Evolutionary conservation across 2,329 filamentous ascomycete species (phyloP), one percentile per base, ranked within the genome.

Genomic region (Neofusicoccum laricinum): DNA sequence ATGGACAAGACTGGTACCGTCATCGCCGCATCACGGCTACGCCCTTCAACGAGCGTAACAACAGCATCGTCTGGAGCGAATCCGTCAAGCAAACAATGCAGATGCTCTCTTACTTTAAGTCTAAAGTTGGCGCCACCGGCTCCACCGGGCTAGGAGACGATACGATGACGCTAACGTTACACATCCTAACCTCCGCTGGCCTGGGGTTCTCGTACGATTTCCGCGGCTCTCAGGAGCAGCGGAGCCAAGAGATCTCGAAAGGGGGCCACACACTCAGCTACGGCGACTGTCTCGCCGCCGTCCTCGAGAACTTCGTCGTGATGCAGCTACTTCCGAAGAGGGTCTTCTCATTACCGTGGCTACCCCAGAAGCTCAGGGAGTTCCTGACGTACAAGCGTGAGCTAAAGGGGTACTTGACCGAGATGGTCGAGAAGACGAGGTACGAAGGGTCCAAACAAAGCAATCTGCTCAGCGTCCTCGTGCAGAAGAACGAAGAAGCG

Each of bases 131-230:
- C 11, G 0, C 30, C 4, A 3, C 8, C 15, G 55, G 55, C 4
- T 46, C 55, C n/a, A 58, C 19, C 8, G 15, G 25, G 21, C 25
- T 59, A 7, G 55, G 25, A 6, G 69, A 75, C 7, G 76, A 80
- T 55, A 72, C 72, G 2, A 69, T 73, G 25, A 73, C 73, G 11
- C 57, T 79, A 3, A 73, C 77, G 0, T 66, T 79, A 38, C 75
- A 79, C 50, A 73, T 80, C 5, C 70, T 80, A 21, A 74, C 71
- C n/a, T 67, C 72, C 3, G 75, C 73, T 11, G 78, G 75, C 1
- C 78, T 77, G 49, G 75, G 76, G 6, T 71, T 74, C 4, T 64
- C 50, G 3, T 66, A 68, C 14, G 68, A 70, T 48, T 72, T 70
- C 63, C 51, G 45, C 25, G 59, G 50, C 11, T 14, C 61, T 0